These are phyloP conservation scores for Leishmania lainsoni DNA, from an alignment of 208 protist species.

Conservation along the genomic window DNA sequence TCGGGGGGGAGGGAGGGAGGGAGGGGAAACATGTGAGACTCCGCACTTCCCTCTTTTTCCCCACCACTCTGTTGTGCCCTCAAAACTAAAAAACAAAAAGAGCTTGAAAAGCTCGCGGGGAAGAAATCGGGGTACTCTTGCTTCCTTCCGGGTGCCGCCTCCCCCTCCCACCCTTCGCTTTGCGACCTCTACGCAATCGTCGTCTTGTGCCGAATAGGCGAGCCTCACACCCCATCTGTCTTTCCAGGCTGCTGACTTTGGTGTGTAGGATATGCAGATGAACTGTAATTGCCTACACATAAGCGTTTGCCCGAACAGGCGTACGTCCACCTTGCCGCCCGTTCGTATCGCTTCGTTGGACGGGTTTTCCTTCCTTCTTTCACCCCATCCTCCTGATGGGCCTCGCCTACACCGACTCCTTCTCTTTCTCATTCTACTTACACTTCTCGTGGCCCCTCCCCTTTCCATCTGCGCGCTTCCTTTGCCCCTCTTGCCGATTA, in stretches of 20 bases:
- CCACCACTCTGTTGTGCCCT: not conserved
- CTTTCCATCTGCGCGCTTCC: not conserved
- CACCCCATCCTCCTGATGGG: not conserved
- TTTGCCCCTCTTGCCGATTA: not conserved
- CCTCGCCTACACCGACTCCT: not conserved
- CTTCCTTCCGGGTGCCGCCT: not conserved
- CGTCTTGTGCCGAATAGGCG: not conserved
- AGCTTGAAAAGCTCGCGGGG: not conserved
- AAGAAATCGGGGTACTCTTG: not conserved
- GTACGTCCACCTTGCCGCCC: not conserved
- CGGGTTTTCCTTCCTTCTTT: not conserved
- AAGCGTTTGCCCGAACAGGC: not conserved
- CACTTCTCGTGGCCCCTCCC: not conserved
- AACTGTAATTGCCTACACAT: not conserved
- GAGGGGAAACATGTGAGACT: not conserved
- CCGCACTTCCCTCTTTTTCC: not conserved
- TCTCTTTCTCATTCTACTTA: not conserved
- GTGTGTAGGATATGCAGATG: not conserved
- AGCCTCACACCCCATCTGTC: not conserved
- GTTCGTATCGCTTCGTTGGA: not conserved
- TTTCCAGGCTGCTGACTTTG: not conserved
- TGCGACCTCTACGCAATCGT: not conserved
- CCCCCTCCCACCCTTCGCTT: not conserved
- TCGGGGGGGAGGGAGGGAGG: not conserved
- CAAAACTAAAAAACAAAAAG: not conserved